These are phyloP conservation scores for Debaryomycetaceae sp. DNA, from an alignment of 1,139 yeast genomes.

Conservation along the genomic window DNA sequence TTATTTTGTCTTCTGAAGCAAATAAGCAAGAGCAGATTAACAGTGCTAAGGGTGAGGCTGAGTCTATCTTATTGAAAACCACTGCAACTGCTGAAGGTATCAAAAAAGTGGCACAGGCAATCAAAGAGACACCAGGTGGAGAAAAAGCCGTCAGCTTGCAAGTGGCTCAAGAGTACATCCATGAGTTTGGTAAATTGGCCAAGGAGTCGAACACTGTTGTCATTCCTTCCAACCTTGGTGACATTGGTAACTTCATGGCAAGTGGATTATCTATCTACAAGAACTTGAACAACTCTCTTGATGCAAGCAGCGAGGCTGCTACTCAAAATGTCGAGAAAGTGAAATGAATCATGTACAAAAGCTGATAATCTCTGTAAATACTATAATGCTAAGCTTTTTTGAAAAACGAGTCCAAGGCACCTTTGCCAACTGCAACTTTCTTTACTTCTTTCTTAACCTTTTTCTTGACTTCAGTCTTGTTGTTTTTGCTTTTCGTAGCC, in stretches of 20 bases:
- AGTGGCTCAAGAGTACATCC: conserved; percentile 81
- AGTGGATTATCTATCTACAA: conserved; percentile 73
- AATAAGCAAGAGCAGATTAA: conserved; percentile 59
- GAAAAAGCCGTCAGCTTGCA: conserved; percentile 72
- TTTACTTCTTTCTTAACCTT: conserved; percentile 18
- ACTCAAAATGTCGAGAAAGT: background rate
- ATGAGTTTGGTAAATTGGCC: conserved; percentile 78
- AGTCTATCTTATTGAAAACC: conserved; percentile 65
- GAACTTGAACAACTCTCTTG: conserved; percentile 34
- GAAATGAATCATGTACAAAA: background rate
- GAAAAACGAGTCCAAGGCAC: conserved; percentile 64
- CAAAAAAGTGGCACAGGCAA: conserved; percentile 61
- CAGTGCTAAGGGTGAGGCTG: conserved; percentile 67
- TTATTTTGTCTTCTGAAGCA: conserved; percentile 72
- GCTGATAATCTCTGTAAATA: background rate
- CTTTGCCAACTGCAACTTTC: conserved; percentile 52
- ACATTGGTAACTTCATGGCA: conserved; percentile 72
- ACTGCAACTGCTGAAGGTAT: conserved; percentile 76
- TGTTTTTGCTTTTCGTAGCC: conserved; percentile 15
- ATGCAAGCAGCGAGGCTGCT: conserved; percentile 3
- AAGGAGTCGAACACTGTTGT: conserved; percentile 78
- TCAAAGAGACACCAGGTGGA: conserved; percentile 67
- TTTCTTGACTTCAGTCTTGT: conserved; percentile 15
- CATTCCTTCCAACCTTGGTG: conserved; percentile 73
- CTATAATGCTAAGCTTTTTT: conserved; percentile 24